A percentile compares a stretch with the other conserved stretches of the same genome.
Evolutionary conservation across 176 grass and related monocot species (phyloP).

Genomic region (Phoenix roebelenii): DNA sequence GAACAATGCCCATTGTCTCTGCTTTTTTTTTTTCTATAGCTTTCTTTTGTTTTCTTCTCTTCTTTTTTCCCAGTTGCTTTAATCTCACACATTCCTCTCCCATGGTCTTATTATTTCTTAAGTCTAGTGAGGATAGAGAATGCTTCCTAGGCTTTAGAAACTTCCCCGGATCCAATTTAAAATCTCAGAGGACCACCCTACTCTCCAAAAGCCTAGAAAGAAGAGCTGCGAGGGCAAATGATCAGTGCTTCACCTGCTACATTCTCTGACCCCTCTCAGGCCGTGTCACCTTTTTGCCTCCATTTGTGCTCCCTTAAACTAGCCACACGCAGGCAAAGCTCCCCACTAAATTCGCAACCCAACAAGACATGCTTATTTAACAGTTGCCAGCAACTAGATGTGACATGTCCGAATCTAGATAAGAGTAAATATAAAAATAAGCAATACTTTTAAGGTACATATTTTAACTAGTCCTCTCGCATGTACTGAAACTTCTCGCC

Average conservation of each 20-base stretch:
- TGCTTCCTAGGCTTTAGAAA: background rate
- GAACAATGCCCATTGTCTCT: too few relatives aligned
- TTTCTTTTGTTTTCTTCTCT: too few relatives aligned
- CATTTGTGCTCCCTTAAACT: background rate
- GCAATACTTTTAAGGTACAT: too few relatives aligned
- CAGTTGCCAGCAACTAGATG: too few relatives aligned
- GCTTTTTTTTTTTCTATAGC: too few relatives aligned
- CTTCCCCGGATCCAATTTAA: constrained; percentile 4
- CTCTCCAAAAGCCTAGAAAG: background rate
- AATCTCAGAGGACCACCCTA: constrained; percentile 16
- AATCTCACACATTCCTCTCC: too few relatives aligned
- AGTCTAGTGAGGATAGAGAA: background rate
- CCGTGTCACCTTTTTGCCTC: background rate
- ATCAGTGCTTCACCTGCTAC: background rate
- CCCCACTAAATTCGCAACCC: background rate
- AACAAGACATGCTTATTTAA: background rate
- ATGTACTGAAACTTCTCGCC: too few relatives aligned
- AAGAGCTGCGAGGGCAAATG: background rate
- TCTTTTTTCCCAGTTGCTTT: too few relatives aligned
- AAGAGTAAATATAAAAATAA: too few relatives aligned
- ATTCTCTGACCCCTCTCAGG: background rate
- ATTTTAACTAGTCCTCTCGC: too few relatives aligned
- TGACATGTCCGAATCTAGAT: too few relatives aligned
- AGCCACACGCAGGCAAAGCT: background rate
- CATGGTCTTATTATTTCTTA: too few relatives aligned